Percentiles rank a stretch among this genome's conserved stretches.
These are phyloP conservation scores for Rasamsonia emersonii DNA, from an alignment of 2,329 filamentous ascomycete species.

Conservation along the genomic window DNA sequence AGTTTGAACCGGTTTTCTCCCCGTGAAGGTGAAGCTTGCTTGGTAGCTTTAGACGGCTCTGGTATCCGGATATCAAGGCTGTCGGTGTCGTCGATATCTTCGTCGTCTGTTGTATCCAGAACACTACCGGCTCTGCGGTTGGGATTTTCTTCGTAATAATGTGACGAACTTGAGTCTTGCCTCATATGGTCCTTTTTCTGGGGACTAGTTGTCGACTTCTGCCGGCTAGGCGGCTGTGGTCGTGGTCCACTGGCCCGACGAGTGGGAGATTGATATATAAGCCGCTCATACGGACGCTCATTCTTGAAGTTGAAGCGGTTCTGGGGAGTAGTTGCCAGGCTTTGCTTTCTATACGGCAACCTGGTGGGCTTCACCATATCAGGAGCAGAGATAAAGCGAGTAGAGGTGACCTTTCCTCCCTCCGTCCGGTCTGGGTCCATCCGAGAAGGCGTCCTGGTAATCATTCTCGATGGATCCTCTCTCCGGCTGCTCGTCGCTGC, in stretches of 20 bases:
- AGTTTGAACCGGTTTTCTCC: constrained; percentile 28
- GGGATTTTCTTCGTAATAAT: not conserved
- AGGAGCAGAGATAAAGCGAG: constrained; percentile 10
- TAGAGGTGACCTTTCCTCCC: constrained; percentile 12
- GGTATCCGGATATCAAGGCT: constrained; percentile 3
- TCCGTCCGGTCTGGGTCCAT: constrained; percentile 14
- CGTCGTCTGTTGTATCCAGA: constrained; percentile 13
- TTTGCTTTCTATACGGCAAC: constrained; percentile 20
- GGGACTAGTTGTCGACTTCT: constrained; percentile 9
- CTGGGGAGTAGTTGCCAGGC: constrained; percentile 25
- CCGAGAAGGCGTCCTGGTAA: constrained; percentile 18
- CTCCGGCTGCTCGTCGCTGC: constrained; percentile 29
- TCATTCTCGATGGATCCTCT: constrained; percentile 30
- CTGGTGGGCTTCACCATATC: constrained; percentile 16
- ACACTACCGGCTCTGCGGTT: constrained; percentile 4
- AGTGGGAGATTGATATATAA: constrained; percentile 27
- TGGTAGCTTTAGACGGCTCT: constrained; percentile 15
- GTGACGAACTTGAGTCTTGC: not conserved
- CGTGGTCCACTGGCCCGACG: constrained; percentile 22
- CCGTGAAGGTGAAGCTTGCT: constrained; percentile 16
- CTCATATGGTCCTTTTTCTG: constrained; percentile 2
- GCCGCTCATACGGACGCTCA: constrained; percentile 29
- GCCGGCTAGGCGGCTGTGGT: constrained; percentile 16
- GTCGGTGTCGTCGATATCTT: constrained; percentile 9
- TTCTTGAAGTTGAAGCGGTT: constrained; percentile 33